Percentiles rank a stretch among this genome's conserved stretches.
Conservation (phyloP, 2,329 filamentous ascomycete genomes). For the Scedosporium minutisporum region DNA sequence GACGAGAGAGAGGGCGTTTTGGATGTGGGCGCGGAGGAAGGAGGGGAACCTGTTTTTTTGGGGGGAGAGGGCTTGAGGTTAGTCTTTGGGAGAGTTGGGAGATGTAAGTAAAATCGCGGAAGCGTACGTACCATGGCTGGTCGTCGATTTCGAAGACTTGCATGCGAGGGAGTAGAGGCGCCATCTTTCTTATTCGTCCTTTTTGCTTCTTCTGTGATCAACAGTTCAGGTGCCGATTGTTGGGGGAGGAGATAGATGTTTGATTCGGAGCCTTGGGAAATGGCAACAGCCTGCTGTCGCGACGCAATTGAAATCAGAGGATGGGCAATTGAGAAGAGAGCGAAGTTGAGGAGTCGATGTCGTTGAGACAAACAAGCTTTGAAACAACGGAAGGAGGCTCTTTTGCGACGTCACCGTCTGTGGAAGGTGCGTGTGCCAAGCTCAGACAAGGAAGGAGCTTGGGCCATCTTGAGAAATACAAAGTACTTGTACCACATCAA, state of each 20-base stretch:
- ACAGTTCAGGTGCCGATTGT: background rate
- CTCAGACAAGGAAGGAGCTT: background rate
- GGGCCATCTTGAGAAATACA: background rate
- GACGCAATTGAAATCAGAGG: background rate
- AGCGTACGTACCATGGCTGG: constrained; percentile 46
- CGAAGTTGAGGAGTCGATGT: background rate
- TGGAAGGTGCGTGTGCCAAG: background rate
- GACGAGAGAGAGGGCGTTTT: constrained; percentile 52
- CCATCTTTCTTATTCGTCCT: constrained; percentile 23
- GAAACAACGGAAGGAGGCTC: background rate
- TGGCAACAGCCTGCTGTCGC: background rate
- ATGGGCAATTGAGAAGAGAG: background rate
- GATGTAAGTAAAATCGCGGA: constrained; percentile 2
- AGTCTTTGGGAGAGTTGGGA: background rate
- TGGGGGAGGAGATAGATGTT: background rate
- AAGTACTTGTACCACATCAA: background rate
- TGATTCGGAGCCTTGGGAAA: background rate
- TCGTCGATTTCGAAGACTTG: constrained; percentile 62
- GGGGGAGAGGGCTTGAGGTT: background rate
- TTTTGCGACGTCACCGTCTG: background rate
- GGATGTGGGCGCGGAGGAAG: constrained; percentile 54
- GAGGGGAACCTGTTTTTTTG: constrained; percentile 47
- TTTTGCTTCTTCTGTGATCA: background rate
- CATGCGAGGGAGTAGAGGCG: constrained; percentile 44
- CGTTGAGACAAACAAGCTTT: background rate